Conservation (phyloP, 2,329 filamentous ascomycete species). For the Colletotrichum liaoningense region DNA sequence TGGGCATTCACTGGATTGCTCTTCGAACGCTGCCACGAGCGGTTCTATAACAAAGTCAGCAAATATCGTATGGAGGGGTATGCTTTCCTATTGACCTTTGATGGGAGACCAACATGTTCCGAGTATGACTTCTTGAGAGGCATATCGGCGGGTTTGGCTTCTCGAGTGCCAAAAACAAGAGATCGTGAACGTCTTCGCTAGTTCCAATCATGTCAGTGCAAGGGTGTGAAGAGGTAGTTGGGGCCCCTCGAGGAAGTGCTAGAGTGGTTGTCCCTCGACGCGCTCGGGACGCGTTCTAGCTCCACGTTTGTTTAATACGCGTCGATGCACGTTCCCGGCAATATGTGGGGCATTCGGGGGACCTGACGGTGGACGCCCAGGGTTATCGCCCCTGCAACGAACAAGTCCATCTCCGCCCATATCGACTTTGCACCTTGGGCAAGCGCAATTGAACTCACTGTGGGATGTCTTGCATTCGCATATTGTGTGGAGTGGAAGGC, state of each 20-base stretch:
- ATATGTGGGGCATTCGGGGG: constrained; percentile 1
- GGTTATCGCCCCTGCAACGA: constrained; percentile 7
- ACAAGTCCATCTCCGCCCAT: neutral
- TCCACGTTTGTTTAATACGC: constrained; percentile 23
- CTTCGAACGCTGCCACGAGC: constrained; percentile 65
- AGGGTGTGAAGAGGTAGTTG: constrained; percentile 22
- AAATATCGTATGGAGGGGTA: constrained; percentile 24
- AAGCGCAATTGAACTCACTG: neutral
- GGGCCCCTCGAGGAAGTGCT: constrained; percentile 8
- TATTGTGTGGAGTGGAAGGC: neutral
- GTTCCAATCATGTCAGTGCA: constrained; percentile 8
- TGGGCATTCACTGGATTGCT: constrained; percentile 58
- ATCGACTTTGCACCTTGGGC: neutral
- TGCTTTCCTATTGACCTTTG: constrained; percentile 44
- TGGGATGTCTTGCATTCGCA: neutral
- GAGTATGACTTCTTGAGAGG: constrained; percentile 56
- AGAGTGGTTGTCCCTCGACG: constrained; percentile 34
- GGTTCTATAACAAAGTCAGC: constrained; percentile 44
- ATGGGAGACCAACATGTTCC: constrained; percentile 41
- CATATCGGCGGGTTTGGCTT: constrained; percentile 39
- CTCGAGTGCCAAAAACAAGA: constrained; percentile 42
- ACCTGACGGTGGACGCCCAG: neutral
- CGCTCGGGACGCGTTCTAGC: constrained; percentile 25
- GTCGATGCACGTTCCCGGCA: constrained; percentile 22
- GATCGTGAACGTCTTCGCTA: constrained; percentile 39